Evolutionary conservation across 1,284 basidiomycete species (phyloP).

Genomic region (Tylopilus sp.): DNA sequence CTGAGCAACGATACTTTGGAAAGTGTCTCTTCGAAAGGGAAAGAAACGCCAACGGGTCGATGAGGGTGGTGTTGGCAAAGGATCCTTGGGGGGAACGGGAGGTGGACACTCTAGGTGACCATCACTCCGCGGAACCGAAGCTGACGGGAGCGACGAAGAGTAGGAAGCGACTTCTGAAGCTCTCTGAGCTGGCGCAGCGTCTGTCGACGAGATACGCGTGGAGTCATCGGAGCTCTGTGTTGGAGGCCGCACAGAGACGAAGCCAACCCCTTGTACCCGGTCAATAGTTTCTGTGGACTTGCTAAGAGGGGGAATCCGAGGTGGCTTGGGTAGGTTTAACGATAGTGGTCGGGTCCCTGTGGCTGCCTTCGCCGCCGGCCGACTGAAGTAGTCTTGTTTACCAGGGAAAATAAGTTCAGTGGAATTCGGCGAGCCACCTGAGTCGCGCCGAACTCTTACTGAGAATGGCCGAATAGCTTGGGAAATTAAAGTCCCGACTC

Average conservation of each 20-base stretch:
- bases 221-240: slow-evolving; percentile 18
- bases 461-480: slow-evolving; percentile 53
- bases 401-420: slow-evolving; percentile 17
- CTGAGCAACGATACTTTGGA: slow-evolving; percentile 29
- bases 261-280: slow-evolving; percentile 2
- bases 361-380: slow-evolving; percentile 11
- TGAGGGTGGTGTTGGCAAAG: slow-evolving; percentile 24
- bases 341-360: slow-evolving; percentile 24
- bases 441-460: slow-evolving; percentile 41
- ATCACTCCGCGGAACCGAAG: slow-evolving; percentile 15
- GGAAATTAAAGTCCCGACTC: slow-evolving; percentile 51
- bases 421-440: slow-evolving; percentile 37
- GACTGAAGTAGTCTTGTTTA: slow-evolving; percentile 26
- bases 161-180: slow-evolving; percentile 7
- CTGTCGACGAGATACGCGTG: slow-evolving; percentile 17
- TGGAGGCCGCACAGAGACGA: slow-evolving; percentile 8
- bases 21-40: slow-evolving; percentile 44
- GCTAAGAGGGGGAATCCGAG: slow-evolving; percentile 8
- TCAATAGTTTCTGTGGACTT: slow-evolving; percentile 23
- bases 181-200: slow-evolving; percentile 4
- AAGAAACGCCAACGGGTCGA: slow-evolving; percentile 57
- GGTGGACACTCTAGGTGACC: slow-evolving; percentile 20
- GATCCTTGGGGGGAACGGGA: slow-evolving; percentile 34
- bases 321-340: slow-evolving; percentile 22
- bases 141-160: slow-evolving; percentile 7